These are phyloP conservation scores for Chaetoceros tenuissimus DNA, from an alignment of 108 stramenopile genomes.

Conservation along the genomic window DNA sequence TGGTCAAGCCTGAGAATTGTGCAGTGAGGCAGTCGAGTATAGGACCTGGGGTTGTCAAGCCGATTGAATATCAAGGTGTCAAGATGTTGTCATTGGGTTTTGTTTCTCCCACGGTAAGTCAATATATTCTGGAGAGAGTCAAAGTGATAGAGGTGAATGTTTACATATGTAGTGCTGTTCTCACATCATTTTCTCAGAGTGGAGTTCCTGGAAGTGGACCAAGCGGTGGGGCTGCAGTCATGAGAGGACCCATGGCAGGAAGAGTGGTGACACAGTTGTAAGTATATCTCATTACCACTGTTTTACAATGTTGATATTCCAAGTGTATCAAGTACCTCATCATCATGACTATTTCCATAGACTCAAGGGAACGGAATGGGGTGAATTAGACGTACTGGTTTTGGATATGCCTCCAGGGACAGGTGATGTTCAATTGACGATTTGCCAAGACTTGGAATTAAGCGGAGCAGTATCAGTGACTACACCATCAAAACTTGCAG, in stretches of 20 bases:
- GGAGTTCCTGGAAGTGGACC: conserved; percentile 85
- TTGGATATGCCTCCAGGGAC: conserved; percentile 98
- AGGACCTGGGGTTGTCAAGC: conserved; percentile 67
- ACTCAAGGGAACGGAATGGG: conserved; percentile 96
- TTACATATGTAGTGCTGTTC: background rate
- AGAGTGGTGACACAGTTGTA: conserved; percentile 87
- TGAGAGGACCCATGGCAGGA: conserved; percentile 88
- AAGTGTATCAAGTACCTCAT: too few species aligned
- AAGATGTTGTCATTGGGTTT: conserved; percentile 82
- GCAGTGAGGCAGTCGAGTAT: conserved; percentile 56
- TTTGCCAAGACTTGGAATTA: conserved; percentile 89
- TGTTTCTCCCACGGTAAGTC: conserved; percentile 51
- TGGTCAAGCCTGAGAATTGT: conserved; percentile 69
- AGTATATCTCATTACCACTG: background rate
- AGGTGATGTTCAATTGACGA: conserved; percentile 96
- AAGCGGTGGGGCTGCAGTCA: conserved; percentile 58
- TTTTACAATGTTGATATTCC: too few species aligned
- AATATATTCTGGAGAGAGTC: background rate
- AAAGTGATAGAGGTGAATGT: background rate
- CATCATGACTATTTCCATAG: conserved; percentile 5
- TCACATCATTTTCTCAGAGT: conserved; percentile 14
- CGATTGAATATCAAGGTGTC: conserved; percentile 77
- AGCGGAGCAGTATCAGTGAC: conserved; percentile 98
- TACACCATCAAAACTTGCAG: conserved; percentile 91
- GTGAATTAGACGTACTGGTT: conserved; percentile 92